Conservation (phyloP, 2,329 filamentous ascomycete species). For the Scedosporium apiospermum region DNA sequence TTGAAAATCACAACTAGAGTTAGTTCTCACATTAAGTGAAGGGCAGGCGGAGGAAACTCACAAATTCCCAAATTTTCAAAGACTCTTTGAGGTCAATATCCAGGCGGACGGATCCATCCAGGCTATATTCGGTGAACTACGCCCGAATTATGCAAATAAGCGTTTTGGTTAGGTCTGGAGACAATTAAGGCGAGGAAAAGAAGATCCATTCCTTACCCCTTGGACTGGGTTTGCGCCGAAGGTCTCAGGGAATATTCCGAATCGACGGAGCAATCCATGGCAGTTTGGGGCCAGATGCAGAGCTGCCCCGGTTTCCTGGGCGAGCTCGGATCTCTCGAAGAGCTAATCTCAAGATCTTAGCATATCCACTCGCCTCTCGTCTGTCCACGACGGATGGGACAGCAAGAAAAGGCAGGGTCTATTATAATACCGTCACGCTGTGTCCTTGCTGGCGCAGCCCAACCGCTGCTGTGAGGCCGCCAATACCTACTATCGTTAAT, state of each 20-base stretch:
- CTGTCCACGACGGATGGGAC: too few species aligned
- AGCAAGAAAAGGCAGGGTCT: too few species aligned
- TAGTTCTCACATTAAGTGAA: not conserved
- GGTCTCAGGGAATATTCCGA: conserved; percentile 26
- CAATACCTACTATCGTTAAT: conserved; percentile 26
- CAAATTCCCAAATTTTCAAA: conserved; percentile 34
- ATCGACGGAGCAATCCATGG: conserved; percentile 41
- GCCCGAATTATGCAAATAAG: not conserved
- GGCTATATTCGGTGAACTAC: conserved; percentile 25
- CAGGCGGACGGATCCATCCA: conserved; percentile 24
- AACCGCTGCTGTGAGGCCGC: conserved; percentile 37
- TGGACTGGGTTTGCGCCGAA: conserved; percentile 27
- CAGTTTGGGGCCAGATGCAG: conserved; percentile 55
- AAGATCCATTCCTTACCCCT: conserved; percentile 13
- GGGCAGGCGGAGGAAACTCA: conserved; percentile 7
- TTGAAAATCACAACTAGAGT: conserved; percentile 7
- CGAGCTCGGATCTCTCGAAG: conserved; percentile 46
- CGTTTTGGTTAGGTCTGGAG: too few species aligned
- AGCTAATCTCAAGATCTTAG: conserved; percentile 28
- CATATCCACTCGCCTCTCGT: not conserved
- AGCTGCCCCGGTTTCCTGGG: conserved; percentile 48
- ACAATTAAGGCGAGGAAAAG: not conserved
- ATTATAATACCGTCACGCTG: conserved; percentile 22
- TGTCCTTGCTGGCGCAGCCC: conserved; percentile 38
- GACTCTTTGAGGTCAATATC: conserved; percentile 22